Evolutionary conservation across 805 yeast genomes (phyloP).

Genomic region (Metschnikowia rubicola): DNA sequence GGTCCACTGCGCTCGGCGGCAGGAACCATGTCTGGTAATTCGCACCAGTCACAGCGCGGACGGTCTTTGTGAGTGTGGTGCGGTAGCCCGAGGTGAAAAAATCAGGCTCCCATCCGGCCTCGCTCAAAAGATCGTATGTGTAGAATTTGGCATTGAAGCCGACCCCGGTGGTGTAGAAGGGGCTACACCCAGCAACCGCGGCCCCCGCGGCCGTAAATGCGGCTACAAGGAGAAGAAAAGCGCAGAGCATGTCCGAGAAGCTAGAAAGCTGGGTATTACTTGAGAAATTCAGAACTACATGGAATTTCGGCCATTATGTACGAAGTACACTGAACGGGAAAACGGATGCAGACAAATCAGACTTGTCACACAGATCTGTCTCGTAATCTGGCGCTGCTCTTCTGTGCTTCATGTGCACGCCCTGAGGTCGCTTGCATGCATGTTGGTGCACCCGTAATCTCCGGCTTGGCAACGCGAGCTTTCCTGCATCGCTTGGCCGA

Average conservation of each 20-base stretch:
- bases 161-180: background rate
- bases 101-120: conserved; percentile 4
- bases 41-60: conserved; percentile 3
- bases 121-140: background rate
- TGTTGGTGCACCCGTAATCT: too few relatives aligned
- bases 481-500: too few relatives aligned
- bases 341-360: too few relatives aligned
- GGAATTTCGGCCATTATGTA: too few relatives aligned
- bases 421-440: too few relatives aligned
- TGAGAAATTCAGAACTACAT: too few relatives aligned
- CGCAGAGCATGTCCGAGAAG: background rate
- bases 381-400: too few relatives aligned
- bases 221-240: background rate
- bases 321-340: too few relatives aligned
- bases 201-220: background rate
- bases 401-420: too few relatives aligned
- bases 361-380: too few relatives aligned
- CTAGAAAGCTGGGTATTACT: too few relatives aligned
- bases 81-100: conserved; percentile 6
- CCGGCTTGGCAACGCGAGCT: too few relatives aligned
- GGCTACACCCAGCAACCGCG: background rate
- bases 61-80: background rate
- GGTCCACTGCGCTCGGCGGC: background rate
- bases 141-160: background rate
- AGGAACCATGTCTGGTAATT: background rate